Percentiles rank a stretch among this genome's conserved stretches.
These are phyloP conservation scores for Selaginella moellendorffii DNA, from an alignment of 75 land plant species.

Conservation along the genomic window DNA sequence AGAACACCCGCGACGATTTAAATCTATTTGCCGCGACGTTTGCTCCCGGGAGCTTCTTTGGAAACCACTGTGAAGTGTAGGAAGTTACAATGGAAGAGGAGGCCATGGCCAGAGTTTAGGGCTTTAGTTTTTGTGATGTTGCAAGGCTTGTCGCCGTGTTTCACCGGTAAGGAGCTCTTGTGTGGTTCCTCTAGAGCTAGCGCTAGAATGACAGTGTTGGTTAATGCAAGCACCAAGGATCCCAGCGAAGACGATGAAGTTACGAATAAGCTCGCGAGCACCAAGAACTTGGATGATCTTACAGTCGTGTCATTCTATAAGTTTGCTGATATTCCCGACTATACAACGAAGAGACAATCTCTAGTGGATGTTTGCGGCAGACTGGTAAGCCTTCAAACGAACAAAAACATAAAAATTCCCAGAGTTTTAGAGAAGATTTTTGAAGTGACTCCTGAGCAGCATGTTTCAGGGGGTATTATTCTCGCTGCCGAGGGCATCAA, in stretches of 20 bases:
- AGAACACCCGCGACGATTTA: neutral
- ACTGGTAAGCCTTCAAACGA: constrained; percentile 28
- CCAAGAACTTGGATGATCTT: too few species aligned
- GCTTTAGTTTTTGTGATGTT: neutral
- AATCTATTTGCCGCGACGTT: neutral
- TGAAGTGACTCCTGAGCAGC: constrained; percentile 33
- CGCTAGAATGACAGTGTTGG: too few species aligned
- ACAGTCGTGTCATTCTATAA: constrained; percentile 92
- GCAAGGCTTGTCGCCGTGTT: too few species aligned
- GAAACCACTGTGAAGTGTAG: neutral
- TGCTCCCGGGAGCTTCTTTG: too few species aligned
- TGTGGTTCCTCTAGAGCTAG: too few species aligned
- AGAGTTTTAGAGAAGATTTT: too few species aligned
- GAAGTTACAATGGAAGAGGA: neutral
- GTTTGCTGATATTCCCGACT: constrained; percentile 86
- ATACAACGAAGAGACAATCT: constrained; percentile 47
- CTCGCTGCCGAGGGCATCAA: constrained; percentile 96
- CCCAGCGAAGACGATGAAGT: too few species aligned
- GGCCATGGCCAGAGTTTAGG: neutral
- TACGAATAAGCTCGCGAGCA: too few species aligned
- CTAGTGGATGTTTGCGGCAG: constrained; percentile 67
- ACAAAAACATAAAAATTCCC: too few species aligned
- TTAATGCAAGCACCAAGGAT: too few species aligned
- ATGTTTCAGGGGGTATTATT: constrained; percentile 97
- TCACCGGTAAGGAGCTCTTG: too few species aligned